A percentile compares a stretch with the other conserved stretches of the same genome.
These are phyloP conservation scores for Shiraia sp. DNA, from an alignment of 2,329 filamentous ascomycete genomes.

Conservation along the genomic window DNA sequence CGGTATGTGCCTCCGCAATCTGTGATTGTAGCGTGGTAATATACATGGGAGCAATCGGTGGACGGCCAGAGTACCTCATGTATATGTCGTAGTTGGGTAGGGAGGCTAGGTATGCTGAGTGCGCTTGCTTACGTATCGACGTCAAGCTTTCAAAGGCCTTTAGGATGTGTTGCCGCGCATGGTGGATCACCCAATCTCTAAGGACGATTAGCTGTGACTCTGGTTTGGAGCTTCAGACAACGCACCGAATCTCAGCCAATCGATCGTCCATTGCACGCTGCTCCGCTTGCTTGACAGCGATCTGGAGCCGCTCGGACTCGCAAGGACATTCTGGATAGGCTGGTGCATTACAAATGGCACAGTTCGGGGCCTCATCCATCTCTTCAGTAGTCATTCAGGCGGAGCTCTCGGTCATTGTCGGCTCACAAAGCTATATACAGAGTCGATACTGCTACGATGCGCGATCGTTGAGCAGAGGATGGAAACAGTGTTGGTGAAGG, in stretches of 20 bases:
- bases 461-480: conserved; percentile 9
- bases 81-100: conserved; percentile 53
- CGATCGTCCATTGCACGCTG: conserved; percentile 43
- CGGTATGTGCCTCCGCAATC: conserved; percentile 65
- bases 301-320: conserved; percentile 45
- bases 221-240: background rate
- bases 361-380: conserved; percentile 46
- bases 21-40: conserved; percentile 52
- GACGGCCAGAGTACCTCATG: conserved; percentile 50
- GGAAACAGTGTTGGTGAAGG: conserved; percentile 10
- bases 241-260: conserved; percentile 41
- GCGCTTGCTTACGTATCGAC: conserved; percentile 46
- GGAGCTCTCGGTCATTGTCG: conserved; percentile 33
- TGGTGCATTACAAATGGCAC: conserved; percentile 47
- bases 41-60: conserved; percentile 48
- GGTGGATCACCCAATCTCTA: conserved; percentile 53
- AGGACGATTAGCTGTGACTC: conserved; percentile 17
- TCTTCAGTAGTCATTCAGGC: conserved; percentile 29
- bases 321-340: conserved; percentile 45
- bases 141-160: conserved; percentile 49
- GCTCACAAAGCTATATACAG: conserved; percentile 10
- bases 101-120: conserved; percentile 49
- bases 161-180: conserved; percentile 51
- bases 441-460: conserved; percentile 7
- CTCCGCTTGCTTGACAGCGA: conserved; percentile 46